A percentile compares a stretch with the other conserved stretches of the same genome.
Evolutionary conservation across 345 rosid genomes (phyloP).

Genomic region (Gossypium stocksii): DNA sequence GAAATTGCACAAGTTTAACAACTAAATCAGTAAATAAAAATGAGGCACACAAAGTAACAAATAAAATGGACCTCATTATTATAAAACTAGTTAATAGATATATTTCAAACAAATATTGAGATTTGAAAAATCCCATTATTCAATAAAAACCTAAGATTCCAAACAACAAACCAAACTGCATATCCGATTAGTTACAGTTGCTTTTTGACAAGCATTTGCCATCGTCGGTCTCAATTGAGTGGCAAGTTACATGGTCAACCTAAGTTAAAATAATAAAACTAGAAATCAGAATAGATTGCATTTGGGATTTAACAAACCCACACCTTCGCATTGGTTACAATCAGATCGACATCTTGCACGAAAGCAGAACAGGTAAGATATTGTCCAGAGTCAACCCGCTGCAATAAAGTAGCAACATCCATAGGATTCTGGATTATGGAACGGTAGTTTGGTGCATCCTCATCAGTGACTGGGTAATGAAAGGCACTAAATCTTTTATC

Average conservation of each 20-base stretch:
- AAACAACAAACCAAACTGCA: neutral
- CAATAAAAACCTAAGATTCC: neutral
- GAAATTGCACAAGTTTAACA: too few species aligned
- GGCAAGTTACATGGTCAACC: neutral
- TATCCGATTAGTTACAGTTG: neutral
- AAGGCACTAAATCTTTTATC: slow-evolving; percentile 90
- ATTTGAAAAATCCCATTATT: neutral
- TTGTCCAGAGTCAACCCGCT: slow-evolving; percentile 80
- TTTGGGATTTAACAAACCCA: neutral
- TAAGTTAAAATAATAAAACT: neutral
- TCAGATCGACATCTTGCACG: slow-evolving; percentile 82
- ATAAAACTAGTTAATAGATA: neutral
- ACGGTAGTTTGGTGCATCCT: slow-evolving; percentile 92
- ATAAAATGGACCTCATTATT: neutral
- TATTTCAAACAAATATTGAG: neutral
- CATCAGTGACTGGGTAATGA: slow-evolving; percentile 88
- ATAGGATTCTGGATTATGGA: slow-evolving; percentile 84
- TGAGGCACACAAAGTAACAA: neutral
- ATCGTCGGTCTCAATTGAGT: neutral
- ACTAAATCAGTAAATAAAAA: too few species aligned
- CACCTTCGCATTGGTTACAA: slow-evolving; percentile 86
- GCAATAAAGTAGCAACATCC: slow-evolving; percentile 87
- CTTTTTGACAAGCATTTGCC: neutral
- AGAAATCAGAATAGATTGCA: neutral
- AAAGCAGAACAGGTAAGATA: slow-evolving; percentile 78